Conservation (phyloP, 768 basidiomycete genomes). For the Neoboletus magnificus region DNA sequence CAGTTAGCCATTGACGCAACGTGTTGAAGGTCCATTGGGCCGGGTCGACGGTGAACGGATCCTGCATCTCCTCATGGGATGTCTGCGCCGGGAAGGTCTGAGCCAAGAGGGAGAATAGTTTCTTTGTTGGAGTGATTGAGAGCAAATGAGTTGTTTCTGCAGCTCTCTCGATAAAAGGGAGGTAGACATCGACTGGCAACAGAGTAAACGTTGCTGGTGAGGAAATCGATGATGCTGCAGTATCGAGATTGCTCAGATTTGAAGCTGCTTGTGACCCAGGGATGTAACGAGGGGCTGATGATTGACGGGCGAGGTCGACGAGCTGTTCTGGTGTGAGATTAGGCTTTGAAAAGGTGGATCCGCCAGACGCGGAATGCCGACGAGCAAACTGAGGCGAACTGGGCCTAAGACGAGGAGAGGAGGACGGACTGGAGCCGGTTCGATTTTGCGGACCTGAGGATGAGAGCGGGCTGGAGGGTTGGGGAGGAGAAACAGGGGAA, state of each 20-base stretch:
- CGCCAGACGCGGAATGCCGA: constrained; percentile 31
- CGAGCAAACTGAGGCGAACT: constrained; percentile 41
- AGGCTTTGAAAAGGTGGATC: constrained; percentile 40
- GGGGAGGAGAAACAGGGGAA: constrained; percentile 27
- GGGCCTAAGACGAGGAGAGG: constrained; percentile 47
- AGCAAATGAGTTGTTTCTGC: constrained; percentile 71
- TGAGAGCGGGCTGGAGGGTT: constrained; percentile 18
- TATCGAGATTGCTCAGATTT: constrained; percentile 1
- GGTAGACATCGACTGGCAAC: constrained; percentile 70
- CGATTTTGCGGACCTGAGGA: constrained; percentile 29
- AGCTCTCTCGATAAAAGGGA: constrained; percentile 85
- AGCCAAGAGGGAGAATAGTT: constrained; percentile 67
- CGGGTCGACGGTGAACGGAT: constrained; percentile 50
- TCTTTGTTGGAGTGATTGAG: constrained; percentile 58
- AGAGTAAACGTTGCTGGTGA: constrained; percentile 66
- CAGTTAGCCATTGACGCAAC: constrained; percentile 65
- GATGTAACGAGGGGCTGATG: constrained; percentile 42
- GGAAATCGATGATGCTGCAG: constrained; percentile 6
- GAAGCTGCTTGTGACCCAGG: neutral
- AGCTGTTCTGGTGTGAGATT: constrained; percentile 71
- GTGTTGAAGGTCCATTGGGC: constrained; percentile 69
- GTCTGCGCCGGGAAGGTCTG: constrained; percentile 56
- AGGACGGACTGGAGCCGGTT: constrained; percentile 31
- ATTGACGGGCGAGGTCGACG: constrained; percentile 65
- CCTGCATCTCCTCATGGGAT: constrained; percentile 27